A percentile compares a stretch with the other conserved stretches of the same genome.
Conservation (phyloP, 345 rosid genomes). For the Dimocarpus longan region DNA sequence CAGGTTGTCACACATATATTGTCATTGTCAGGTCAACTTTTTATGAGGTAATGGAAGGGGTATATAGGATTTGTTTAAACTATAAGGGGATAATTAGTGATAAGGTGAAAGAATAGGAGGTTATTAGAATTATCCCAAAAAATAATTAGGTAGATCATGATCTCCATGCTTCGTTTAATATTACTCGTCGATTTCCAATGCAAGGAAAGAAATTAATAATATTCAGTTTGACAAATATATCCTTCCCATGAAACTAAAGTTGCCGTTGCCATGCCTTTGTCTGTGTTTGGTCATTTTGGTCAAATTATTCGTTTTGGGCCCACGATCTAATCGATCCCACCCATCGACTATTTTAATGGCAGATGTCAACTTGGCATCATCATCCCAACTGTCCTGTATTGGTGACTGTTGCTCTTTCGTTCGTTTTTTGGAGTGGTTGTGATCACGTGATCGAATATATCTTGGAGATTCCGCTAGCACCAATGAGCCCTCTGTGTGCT, state of each 20-base stretch:
- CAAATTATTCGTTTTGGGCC: neutral
- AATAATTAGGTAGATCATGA: neutral
- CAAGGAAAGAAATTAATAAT: neutral
- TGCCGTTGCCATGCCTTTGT: neutral
- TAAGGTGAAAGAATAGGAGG: too few species aligned
- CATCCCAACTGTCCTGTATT: neutral
- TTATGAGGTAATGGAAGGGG: too few species aligned
- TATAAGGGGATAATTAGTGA: too few species aligned
- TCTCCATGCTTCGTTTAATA: neutral
- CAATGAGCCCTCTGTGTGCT: too few species aligned
- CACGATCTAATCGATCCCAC: too few species aligned
- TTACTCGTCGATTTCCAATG: neutral
- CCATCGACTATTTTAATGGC: neutral
- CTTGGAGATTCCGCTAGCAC: too few species aligned
- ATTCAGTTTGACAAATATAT: neutral
- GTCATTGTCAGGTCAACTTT: too few species aligned
- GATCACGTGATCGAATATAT: neutral
- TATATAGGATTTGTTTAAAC: too few species aligned
- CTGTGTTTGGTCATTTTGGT: neutral
- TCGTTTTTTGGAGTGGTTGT: neutral
- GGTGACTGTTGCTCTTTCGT: neutral
- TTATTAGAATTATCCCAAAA: neutral
- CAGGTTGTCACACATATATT: too few species aligned
- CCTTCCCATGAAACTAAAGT: neutral
- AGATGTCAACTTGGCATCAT: neutral